Base-by-base conservation (phyloP, 1,139 yeast species). In the Wickerhamomyces sp. region DNA sequence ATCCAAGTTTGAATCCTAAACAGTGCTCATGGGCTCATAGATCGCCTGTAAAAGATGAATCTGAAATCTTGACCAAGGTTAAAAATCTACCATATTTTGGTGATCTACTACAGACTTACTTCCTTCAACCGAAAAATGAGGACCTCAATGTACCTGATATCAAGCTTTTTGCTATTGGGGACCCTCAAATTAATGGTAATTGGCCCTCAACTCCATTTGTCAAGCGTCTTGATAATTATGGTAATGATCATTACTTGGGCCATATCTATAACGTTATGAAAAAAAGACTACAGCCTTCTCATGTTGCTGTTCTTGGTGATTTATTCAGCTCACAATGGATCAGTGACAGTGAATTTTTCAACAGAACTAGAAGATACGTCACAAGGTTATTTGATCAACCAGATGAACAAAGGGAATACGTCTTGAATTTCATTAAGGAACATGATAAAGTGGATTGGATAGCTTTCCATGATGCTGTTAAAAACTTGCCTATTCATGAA, bases 261-360 rank as follows among this genome's bases (percentile, higher is more conserved):
- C 97, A 90, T 55, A 80, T 90, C 29, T 89, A 83, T 59, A 52
- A 62, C 1, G 72, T 74, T 13, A 80, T 90, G 84, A 72, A 74
- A 48, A 53, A 56, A 12, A 64, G 89, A 47, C 64, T 86, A 44
- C 50, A 68, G 3, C 98, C 98, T 1, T 73, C 81, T 22, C 90
- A 82, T 60, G 90, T 87, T 10, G 86, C 87, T 0, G 95, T 89
- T 0, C 74, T 92, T 79, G 98, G 98, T 1, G 98, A 92, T 61
- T 70, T 88, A 48, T 79, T 92, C 47, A 86, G 96, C n/a, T 83
- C 94, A 13, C 98, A 92, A 64, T 92, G 98, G 97, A 88, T 92
- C 47, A 72, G 73, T 31, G 96, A 89, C 61, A 74, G 79, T 14
- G 97, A 90, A 60, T 92, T 87, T 60, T 81, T 73, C 58, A 78